Evolutionary conservation across 495 filamentous ascomycete species (phyloP).

Genomic region (Hyaloscypha hepaticicola): DNA sequence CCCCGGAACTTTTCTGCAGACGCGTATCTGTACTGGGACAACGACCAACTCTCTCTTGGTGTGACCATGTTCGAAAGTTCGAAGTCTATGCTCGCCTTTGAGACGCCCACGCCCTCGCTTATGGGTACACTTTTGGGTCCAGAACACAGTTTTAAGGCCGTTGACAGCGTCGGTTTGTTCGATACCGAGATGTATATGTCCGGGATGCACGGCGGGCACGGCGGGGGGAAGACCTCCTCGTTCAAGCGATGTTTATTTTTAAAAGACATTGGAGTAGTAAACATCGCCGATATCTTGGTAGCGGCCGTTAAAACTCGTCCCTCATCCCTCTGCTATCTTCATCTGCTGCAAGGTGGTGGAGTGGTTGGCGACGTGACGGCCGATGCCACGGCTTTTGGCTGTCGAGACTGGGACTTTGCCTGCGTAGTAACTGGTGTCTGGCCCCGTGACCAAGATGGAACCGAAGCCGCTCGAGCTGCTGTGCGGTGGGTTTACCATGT

Average conservation of each 20-base stretch:
- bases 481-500: constrained; percentile 59
- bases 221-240: constrained; percentile 57
- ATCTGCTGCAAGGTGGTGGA: constrained; percentile 62
- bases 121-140: constrained; percentile 38
- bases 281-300: constrained; percentile 42
- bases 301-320: constrained; percentile 50
- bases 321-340: constrained; percentile 57
- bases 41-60: constrained; percentile 49
- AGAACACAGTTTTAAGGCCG: constrained; percentile 36
- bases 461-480: constrained; percentile 41
- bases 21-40: constrained; percentile 57
- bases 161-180: constrained; percentile 54
- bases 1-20: constrained; percentile 51
- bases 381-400: constrained; percentile 59
- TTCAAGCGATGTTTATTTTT: constrained; percentile 68
- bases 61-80: constrained; percentile 52
- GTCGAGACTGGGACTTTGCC: constrained; percentile 63
- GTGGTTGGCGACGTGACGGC: constrained; percentile 47
- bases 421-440: constrained; percentile 66
- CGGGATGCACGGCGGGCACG: constrained; percentile 58
- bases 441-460: constrained; percentile 54
- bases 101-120: constrained; percentile 29
- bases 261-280: constrained; percentile 45
- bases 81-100: constrained; percentile 31
- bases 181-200: constrained; percentile 63